Evolutionary conservation across 139 green algal genomes (phyloP).

Genomic region (Chlamydomonas urium): DNA sequence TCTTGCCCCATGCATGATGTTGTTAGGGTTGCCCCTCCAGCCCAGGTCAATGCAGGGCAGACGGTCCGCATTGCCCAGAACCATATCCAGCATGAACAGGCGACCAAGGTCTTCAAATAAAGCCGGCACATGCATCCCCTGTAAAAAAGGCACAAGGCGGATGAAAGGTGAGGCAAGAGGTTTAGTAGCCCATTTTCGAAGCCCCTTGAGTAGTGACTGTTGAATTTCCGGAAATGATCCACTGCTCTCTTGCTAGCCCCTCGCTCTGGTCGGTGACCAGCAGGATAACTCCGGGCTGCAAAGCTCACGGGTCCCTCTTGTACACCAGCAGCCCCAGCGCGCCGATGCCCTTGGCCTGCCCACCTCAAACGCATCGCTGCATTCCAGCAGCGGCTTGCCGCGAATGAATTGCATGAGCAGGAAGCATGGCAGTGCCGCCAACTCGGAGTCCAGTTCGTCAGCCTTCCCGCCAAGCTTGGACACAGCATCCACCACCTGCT

Average conservation of each 20-base stretch:
- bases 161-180: neutral
- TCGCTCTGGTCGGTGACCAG: too few relatives aligned
- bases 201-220: too few relatives aligned
- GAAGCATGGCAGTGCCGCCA: conserved; percentile 42
- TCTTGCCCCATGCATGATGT: conserved; percentile 45
- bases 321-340: too few relatives aligned
- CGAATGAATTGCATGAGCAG: conserved; percentile 75
- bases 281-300: too few relatives aligned
- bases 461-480: neutral
- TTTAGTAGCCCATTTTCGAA: too few relatives aligned
- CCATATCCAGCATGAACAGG: conserved; percentile 73
- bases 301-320: too few relatives aligned
- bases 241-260: too few relatives aligned
- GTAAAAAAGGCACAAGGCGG: conserved; percentile 12
- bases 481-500: neutral
- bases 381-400: conserved; percentile 42
- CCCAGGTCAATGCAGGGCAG: conserved; percentile 63
- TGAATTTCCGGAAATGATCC: too few relatives aligned
- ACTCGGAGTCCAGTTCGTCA: conserved; percentile 50
- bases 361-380: conserved; percentile 38
- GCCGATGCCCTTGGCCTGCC: too few relatives aligned
- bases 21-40: conserved; percentile 74
- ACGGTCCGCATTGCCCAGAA: conserved; percentile 74
- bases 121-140: neutral
- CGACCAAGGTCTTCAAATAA: conserved; percentile 52